Base-by-base conservation (phyloP, 1,284 basidiomycete genomes). In the Puccinia coronata region DNA sequence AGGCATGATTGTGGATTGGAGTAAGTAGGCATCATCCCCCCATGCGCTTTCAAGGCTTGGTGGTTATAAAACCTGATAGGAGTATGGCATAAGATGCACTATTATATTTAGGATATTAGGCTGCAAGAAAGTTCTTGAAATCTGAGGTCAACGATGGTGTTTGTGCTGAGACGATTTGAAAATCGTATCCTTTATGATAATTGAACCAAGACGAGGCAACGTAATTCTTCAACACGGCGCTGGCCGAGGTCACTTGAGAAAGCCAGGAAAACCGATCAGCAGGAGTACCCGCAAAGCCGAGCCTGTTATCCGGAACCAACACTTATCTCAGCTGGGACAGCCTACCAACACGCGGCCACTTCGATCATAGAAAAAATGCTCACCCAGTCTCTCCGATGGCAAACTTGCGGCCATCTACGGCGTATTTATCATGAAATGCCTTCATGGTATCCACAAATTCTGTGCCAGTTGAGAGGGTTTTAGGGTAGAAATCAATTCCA, bases 361-460 rank as follows among this genome's bases (percentile, higher is more conserved):
- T 28, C 12, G 14, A 75, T 61, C 1, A n/a, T 31, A 18, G n/a
- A 55, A 59, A 63, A 39, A 31, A 6, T 4, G 83, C 70, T 65
- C 47, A 81, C 79, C 79, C 86, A 23, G 85, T 86, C 82, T 87
- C 86, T 20, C 85, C 86, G 49, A 87, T 86, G n/a, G 86, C 86
- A 63, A 87, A 86, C 63, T 84, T 85, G 73, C 82, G 72, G 12
- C 82, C 63, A 31, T 71, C 55, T 12, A 72, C 43, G 28, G 83
- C 82, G 81, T 85, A 87, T 71, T 84, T 84, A 82, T 87, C 86
- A 82, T 87, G 86, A 83, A 87, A 86, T 12, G 82, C 73, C 75
- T 87, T 84, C 83, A 87, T 85, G 18, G 82, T 83, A 69, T 83
- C 76, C 36, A 85, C 84, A 72, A 85, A 85, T 43, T 70, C 82